Conservation (phyloP, 371 early-diverging fungal genomes). For the Gilbertella persicaria region DNA sequence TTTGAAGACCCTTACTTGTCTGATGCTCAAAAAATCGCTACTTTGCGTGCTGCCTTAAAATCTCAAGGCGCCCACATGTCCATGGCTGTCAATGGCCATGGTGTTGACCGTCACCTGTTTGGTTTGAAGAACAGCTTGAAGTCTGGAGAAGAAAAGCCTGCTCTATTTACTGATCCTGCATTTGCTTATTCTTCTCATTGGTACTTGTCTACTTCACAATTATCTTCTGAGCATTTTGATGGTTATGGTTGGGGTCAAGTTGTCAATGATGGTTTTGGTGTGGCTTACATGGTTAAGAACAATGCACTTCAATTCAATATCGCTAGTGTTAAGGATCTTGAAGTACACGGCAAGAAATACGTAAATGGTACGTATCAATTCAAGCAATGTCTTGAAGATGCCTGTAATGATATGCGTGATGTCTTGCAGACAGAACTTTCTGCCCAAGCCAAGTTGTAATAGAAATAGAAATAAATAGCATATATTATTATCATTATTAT, state of each 20-base stretch:
- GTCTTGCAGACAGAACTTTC: constrained; percentile 58
- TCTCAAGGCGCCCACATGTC: constrained; percentile 84
- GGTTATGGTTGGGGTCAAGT: constrained; percentile 97
- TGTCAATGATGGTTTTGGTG: constrained; percentile 92
- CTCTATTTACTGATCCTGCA: constrained; percentile 82
- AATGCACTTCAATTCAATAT: constrained; percentile 86
- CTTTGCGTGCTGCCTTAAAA: constrained; percentile 74
- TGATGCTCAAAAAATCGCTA: constrained; percentile 59
- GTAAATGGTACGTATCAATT: constrained; percentile 52
- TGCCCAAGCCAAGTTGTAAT: constrained; percentile 52
- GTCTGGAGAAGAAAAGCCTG: constrained; percentile 76
- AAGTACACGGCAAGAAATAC: constrained; percentile 46
- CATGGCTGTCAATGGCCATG: constrained; percentile 78
- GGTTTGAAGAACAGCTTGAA: constrained; percentile 61
- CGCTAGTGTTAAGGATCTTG: constrained; percentile 61
- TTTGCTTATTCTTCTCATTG: constrained; percentile 86
- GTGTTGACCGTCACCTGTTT: constrained; percentile 92
- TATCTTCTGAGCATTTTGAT: constrained; percentile 87
- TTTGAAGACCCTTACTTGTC: constrained; percentile 75
- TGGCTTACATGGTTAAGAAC: constrained; percentile 93
- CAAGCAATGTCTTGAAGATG: constrained; percentile 60
- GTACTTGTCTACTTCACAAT: constrained; percentile 92
- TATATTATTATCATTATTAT: background rate
- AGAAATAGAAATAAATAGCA: background rate
- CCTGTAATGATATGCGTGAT: constrained; percentile 74